Conservation (phyloP, 2,329 filamentous ascomycete genomes). For the Xylariaceae sp. region DNA sequence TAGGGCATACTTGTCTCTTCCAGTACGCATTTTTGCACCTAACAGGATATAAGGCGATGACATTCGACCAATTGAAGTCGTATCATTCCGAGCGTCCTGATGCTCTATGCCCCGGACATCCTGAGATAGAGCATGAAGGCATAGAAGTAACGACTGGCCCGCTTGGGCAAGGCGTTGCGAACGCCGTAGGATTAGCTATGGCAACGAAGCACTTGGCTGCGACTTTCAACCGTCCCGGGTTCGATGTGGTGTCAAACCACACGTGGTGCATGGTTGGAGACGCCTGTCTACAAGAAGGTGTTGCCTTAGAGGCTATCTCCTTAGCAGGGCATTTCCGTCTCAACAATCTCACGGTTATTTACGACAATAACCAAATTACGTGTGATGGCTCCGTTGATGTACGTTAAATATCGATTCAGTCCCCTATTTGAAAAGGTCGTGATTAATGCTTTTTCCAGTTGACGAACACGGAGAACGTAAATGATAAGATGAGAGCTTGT, state of each 20-base stretch:
- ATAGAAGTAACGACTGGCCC: conserved; percentile 62
- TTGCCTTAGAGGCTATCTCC: conserved; percentile 56
- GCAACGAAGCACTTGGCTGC: conserved; percentile 56
- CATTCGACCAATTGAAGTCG: conserved; percentile 54
- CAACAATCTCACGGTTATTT: conserved; percentile 57
- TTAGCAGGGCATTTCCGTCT: conserved; percentile 54
- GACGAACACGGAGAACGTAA: conserved; percentile 48
- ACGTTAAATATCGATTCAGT: background rate
- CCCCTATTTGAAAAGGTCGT: conserved; percentile 23
- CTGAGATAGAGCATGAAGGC: conserved; percentile 58
- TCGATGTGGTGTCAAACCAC: conserved; percentile 51
- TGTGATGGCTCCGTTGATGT: conserved; percentile 56
- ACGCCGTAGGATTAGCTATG: conserved; percentile 59
- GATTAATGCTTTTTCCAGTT: background rate
- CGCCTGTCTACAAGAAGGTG: conserved; percentile 59
- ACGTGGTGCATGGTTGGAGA: conserved; percentile 60
- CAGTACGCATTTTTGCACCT: conserved; percentile 55
- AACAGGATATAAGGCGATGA: conserved; percentile 53
- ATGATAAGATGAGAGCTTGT: conserved; percentile 55
- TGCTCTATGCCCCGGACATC: conserved; percentile 54
- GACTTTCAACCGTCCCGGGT: conserved; percentile 52
- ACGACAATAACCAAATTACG: conserved; percentile 62
- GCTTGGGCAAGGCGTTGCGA: conserved; percentile 58
- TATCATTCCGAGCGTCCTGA: conserved; percentile 49
- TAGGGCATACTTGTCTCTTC: conserved; percentile 52